Evolutionary conservation across 2,329 filamentous ascomycete species (phyloP), one percentile per base, ranked within the genome.

Genomic region (Ophiosphaerella narmari): DNA sequence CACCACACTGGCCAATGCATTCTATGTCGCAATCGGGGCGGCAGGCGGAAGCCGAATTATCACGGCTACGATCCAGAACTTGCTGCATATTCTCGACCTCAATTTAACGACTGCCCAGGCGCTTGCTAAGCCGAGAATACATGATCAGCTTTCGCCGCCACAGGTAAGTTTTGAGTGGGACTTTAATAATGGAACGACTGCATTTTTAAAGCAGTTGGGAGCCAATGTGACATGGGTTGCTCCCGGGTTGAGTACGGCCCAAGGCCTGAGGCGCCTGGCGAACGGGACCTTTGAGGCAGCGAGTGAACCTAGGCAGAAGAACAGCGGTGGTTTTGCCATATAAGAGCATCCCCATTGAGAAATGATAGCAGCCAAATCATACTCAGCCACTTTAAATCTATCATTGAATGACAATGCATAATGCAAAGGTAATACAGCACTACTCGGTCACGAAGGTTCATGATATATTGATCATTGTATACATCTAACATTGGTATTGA

Each of bases 1-100:
- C 62, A 82, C 84, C 77, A 1, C 54, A 21, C 51, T 52, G 8
- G 50, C 51, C 7, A 48, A 60, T 21, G 62, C 69, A 0, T 79
- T 95, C 1, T 87, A 86, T 66, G 83, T 89, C 48, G 77, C 85
- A 46, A 81, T 89, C 7, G 90, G 90, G 35, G 87, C 90, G 0
- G 90, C 91, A 0, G 91, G 91, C 29, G 91, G 91, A 3, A 89
- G 85, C 16, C 82, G 89, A 24, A 96, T 96, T 75, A 90, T 92
- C 67, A 93, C 90, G 0, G 77, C 88, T 3, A 92, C 88, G 0
- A 80, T 90, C 7, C 89, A 91, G 67, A 86, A 86, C 34, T 75
- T 91, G 5, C 87, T 89, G 75, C 83, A 90, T 64, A 80, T 90
- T 5, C 75, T 96, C 2, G 87, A 93, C 63, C 80, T 84, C 54